These are phyloP conservation scores for Heliamphora exappendiculata DNA, from an alignment of 148 eudicot species.

Conservation along the genomic window DNA sequence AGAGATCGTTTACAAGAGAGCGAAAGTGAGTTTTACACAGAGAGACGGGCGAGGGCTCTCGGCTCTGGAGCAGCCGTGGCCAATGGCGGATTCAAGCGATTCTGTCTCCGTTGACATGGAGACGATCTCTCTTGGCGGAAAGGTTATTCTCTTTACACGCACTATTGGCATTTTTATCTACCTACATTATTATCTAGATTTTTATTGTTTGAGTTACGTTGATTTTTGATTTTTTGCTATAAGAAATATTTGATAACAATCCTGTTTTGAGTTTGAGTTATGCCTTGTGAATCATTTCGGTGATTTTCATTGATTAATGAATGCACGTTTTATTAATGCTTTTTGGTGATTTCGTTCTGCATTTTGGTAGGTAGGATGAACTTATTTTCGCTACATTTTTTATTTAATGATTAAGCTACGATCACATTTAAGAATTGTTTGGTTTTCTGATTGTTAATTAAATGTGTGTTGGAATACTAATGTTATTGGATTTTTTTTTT, in stretches of 20 bases:
- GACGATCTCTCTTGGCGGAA: conserved; percentile 43
- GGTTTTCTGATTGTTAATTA: neutral
- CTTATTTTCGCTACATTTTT: neutral
- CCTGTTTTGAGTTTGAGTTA: neutral
- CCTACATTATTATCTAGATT: neutral
- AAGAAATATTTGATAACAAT: too few species aligned
- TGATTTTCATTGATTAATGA: neutral
- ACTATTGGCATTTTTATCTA: neutral
- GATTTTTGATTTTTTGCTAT: neutral
- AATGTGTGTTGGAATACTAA: neutral
- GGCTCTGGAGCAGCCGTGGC: neutral
- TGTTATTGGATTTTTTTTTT: neutral
- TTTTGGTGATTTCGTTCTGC: neutral
- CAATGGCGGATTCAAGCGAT: conserved; percentile 60
- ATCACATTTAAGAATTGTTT: neutral
- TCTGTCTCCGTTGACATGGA: conserved; percentile 61
- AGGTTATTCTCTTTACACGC: conserved; percentile 28
- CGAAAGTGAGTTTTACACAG: conserved; percentile 15
- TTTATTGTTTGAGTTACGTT: conserved; percentile 10
- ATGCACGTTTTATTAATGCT: neutral
- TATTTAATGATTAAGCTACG: neutral
- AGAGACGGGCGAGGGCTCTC: neutral
- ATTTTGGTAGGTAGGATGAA: neutral
- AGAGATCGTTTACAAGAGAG: conserved; percentile 5
- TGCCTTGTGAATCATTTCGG: neutral